Evolutionary conservation across 257 asterid species (phyloP).

Genomic region (Anisodus tanguticus): DNA sequence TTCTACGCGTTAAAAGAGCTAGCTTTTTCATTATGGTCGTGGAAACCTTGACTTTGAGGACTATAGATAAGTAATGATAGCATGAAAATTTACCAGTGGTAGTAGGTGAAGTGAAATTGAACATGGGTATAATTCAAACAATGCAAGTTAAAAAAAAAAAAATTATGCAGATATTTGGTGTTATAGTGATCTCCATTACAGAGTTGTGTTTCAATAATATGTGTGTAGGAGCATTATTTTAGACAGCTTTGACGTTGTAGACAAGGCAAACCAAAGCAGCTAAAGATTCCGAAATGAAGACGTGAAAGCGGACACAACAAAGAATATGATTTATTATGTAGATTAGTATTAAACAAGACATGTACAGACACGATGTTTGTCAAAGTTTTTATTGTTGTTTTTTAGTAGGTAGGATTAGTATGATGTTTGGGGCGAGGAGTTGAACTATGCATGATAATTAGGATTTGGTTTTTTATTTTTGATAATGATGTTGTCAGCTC

Average conservation of each 20-base stretch:
- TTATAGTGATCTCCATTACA: neutral
- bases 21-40: slow-evolving; percentile 5
- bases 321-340: slow-evolving; percentile 18
- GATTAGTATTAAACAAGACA: neutral
- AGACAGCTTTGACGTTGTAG: slow-evolving; percentile 37
- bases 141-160: neutral
- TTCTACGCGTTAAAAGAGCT: neutral
- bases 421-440: slow-evolving; percentile 7
- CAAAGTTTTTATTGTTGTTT: neutral
- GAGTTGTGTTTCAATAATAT: neutral
- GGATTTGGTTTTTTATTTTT: neutral
- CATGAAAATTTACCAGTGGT: slow-evolving; percentile 18
- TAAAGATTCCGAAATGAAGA: slow-evolving; percentile 26
- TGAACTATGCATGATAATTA: slow-evolving; percentile 24
- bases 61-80: slow-evolving; percentile 6
- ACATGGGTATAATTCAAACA: slow-evolving; percentile 18
- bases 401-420: neutral
- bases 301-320: slow-evolving; percentile 36
- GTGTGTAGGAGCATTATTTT: neutral
- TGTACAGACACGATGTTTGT: slow-evolving; percentile 8
- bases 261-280: slow-evolving; percentile 34
- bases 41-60: slow-evolving; percentile 11
- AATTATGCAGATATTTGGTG: neutral
- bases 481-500: too few species aligned
- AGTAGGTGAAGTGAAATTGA: slow-evolving; percentile 24